Base-by-base conservation (phyloP, 768 basidiomycete genomes). In the Podaxis carcinomalis region DNA sequence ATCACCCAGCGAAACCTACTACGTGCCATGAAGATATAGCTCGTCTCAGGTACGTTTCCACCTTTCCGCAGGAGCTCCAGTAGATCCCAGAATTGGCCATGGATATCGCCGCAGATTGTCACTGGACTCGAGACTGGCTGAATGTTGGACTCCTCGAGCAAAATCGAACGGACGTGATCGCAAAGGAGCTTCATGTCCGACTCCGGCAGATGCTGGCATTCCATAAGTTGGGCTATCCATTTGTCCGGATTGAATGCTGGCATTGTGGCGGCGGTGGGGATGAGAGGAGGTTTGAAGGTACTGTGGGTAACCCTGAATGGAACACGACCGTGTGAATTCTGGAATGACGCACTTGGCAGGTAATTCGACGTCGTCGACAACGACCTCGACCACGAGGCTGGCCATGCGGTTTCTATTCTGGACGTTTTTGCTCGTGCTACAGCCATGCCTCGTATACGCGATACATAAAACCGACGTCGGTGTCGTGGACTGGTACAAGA, bases 31-130 rank as follows among this genome's bases (percentile, higher is more conserved):
- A 97, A 97, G 51, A 97, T 92, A 72, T 97, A 97, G 72, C 93
- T 95, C 55, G 92, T 83, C 56, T 88, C 90, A 7, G 93, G 93
- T 9, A 93, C 87, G 64, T 82, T 84, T 5, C 95, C 93, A 1
- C 94, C 94, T 59, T 92, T 88, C 66, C 90, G 77, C 67, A 97
- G 78, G 53, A 99, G 76, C 75, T 99, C 95, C 36, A 96, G 80
- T 51, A 98, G 78, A 70, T 98, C 96, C 89, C 94, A 98, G 75
- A 97, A 97, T 72, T 98, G 96, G 25, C 95, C 95, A 68, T 98
- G 95, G 55, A 98, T 96, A 70, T 98, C 95, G 32, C 95, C 95
- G 69, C 92, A 93, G 65, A 93, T 90, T 32, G 96, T 98, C 39
- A 98, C 96, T 0, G 96, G 96, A 59, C 72, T 91, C 36, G 92